Conservation (phyloP, 1,284 basidiomycete genomes). For the Leccinum solheimii region DNA sequence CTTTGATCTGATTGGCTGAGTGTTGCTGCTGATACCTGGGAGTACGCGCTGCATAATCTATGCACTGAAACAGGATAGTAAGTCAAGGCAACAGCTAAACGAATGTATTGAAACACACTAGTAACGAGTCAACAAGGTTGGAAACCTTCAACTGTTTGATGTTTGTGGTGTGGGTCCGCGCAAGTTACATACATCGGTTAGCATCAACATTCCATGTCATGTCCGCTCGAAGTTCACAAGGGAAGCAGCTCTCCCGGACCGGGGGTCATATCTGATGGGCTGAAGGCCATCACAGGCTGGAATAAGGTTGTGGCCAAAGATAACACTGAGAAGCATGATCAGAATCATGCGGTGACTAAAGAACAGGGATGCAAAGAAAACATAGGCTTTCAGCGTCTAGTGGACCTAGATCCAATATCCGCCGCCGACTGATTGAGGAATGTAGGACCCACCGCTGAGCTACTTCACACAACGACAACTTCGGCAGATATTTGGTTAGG, state of each 20-base stretch:
- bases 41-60: not conserved
- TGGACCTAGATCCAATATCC: not conserved
- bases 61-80: not conserved
- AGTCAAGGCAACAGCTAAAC: not conserved
- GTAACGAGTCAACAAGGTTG: not conserved
- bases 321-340: slow-evolving; percentile 8
- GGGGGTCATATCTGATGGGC: not conserved
- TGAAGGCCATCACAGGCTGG: not conserved
- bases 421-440: not conserved
- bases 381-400: not conserved
- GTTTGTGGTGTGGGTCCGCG: not conserved
- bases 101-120: not conserved
- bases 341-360: not conserved
- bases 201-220: not conserved
- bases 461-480: not conserved
- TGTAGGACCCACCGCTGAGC: not conserved
- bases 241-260: not conserved
- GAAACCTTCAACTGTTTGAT: not conserved
- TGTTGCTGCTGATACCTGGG: not conserved
- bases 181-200: not conserved
- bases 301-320: not conserved
- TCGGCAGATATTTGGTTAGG: not conserved
- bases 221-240: not conserved
- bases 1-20: not conserved
- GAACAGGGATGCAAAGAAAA: not conserved